A percentile compares a stretch with the other conserved stretches of the same genome.
phyloP scores from a whole-genome alignment of 2,329 filamentous ascomycete genomes.

The Didymella exigua region DNA sequence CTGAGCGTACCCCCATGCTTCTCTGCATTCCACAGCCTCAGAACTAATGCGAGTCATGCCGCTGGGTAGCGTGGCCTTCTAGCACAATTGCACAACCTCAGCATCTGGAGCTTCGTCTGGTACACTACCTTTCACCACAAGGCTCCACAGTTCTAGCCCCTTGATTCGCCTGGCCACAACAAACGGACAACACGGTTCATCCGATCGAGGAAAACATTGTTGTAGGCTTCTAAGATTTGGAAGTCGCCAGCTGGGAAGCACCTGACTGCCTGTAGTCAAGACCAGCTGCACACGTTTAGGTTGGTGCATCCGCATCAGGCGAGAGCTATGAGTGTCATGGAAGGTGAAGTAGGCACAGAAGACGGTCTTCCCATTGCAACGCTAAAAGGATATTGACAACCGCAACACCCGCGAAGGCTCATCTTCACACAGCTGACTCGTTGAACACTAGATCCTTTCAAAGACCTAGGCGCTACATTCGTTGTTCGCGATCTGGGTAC shows the following conservation, averaged over 20 bases:
- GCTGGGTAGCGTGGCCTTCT: not conserved
- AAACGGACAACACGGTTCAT: not conserved
- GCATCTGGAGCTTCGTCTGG: not conserved
- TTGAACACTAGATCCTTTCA: not conserved
- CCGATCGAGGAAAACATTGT: not conserved
- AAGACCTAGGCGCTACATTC: not conserved
- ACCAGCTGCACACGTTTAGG: not conserved
- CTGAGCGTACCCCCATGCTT: not conserved
- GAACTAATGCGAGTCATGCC: slow-evolving; percentile 7
- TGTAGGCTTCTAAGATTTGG: too few species aligned
- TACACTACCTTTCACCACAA: slow-evolving; percentile 1
- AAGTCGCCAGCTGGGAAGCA: too few species aligned
- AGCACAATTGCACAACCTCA: not conserved
- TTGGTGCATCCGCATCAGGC: not conserved
- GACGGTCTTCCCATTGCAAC: not conserved
- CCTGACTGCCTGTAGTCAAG: not conserved
- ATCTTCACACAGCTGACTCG: not conserved
- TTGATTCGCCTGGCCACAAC: not conserved
- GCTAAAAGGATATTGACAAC: not conserved
- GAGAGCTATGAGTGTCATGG: not conserved
- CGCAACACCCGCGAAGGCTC: not conserved
- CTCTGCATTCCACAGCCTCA: not conserved
- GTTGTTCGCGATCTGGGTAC: not conserved
- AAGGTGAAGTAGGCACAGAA: not conserved
- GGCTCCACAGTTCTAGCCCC: not conserved